Percentiles rank a stretch among this genome's conserved stretches.
phyloP scores from a whole-genome alignment of 1,284 basidiomycete genomes.

The Hemileia vastatrix region DNA sequence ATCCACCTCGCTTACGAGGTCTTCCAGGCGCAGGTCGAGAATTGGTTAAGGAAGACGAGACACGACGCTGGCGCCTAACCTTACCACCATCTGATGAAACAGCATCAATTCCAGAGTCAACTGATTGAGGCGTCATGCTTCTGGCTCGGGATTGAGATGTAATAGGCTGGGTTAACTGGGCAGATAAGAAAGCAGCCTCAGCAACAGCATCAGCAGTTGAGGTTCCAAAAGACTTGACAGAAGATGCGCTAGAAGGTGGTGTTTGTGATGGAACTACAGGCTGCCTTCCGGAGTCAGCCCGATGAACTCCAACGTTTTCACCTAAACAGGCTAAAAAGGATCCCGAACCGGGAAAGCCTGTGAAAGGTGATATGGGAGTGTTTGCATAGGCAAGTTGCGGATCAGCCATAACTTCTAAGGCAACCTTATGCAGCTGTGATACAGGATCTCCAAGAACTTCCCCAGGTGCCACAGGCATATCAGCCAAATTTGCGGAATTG shows the following conservation, averaged over 20 bases:
- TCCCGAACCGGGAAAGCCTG: slow-evolving; percentile 12
- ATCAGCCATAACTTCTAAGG: background rate
- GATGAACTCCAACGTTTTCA: slow-evolving; percentile 26
- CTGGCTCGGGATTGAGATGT: background rate
- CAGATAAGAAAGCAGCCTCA: slow-evolving; percentile 5
- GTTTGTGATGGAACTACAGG: slow-evolving; percentile 7
- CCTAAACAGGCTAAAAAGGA: slow-evolving; percentile 26
- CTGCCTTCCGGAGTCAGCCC: slow-evolving; percentile 10
- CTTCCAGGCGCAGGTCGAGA: background rate
- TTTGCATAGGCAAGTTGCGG: slow-evolving; percentile 3
- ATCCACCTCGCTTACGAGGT: slow-evolving; percentile 4
- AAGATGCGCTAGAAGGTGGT: slow-evolving; percentile 20
- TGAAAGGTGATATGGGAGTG: background rate
- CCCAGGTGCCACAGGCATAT: slow-evolving; percentile 49
- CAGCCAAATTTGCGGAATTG: background rate
- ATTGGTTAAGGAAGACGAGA: slow-evolving; percentile 30
- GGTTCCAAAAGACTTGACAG: slow-evolving; percentile 10
- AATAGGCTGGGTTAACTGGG: slow-evolving; percentile 1
- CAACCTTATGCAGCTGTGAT: slow-evolving; percentile 71
- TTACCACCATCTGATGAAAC: slow-evolving; percentile 39
- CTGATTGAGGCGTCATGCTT: slow-evolving; percentile 1
- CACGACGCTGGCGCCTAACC: slow-evolving; percentile 36
- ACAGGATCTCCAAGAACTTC: slow-evolving; percentile 88
- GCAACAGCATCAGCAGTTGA: slow-evolving; percentile 6
- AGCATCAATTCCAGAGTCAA: slow-evolving; percentile 8